These are phyloP conservation scores for Lachancea nothofagi DNA, from an alignment of 805 yeast species.

Conservation along the genomic window DNA sequence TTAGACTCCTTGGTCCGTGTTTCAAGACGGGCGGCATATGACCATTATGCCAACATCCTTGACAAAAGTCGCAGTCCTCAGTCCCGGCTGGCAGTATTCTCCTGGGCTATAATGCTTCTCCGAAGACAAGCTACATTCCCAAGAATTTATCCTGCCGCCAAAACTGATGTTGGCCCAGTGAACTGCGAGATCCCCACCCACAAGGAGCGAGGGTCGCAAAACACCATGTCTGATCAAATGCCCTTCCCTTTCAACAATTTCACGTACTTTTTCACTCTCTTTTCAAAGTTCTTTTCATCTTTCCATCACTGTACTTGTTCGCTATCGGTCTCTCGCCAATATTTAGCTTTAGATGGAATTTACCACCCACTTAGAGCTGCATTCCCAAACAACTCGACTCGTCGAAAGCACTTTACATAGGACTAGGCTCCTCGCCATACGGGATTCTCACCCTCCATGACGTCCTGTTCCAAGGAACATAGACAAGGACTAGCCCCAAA, in stretches of 20 bases:
- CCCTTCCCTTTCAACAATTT: conserved; percentile 43
- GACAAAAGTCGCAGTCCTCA: conserved; percentile 36
- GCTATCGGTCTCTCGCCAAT: conserved; percentile 45
- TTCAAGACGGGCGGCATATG: conserved; percentile 37
- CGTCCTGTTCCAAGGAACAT: conserved; percentile 39
- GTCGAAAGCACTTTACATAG: conserved; percentile 31
- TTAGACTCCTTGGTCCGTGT: conserved; percentile 41
- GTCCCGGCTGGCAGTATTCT: conserved; percentile 30
- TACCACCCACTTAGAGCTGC: conserved; percentile 36
- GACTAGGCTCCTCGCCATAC: conserved; percentile 31
- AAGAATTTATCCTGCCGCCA: conserved; percentile 33
- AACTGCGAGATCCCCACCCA: conserved; percentile 29
- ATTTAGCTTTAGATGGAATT: conserved; percentile 41
- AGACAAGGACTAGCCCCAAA: conserved; percentile 32
- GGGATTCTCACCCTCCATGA: conserved; percentile 42
- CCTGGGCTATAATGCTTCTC: conserved; percentile 31
- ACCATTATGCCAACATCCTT: conserved; percentile 37
- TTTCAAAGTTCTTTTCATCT: conserved; percentile 42
- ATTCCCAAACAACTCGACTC: conserved; percentile 35
- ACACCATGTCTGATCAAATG: conserved; percentile 37
- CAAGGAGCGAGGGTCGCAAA: conserved; percentile 27
- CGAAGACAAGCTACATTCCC: conserved; percentile 34
- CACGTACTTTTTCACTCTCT: conserved; percentile 43
- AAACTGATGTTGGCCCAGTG: conserved; percentile 37
- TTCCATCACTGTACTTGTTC: conserved; percentile 44